A percentile compares a stretch with the other conserved stretches of the same genome.
Conservation (phyloP, 176 grass and related monocot genomes). For the Musa acuminata region DNA sequence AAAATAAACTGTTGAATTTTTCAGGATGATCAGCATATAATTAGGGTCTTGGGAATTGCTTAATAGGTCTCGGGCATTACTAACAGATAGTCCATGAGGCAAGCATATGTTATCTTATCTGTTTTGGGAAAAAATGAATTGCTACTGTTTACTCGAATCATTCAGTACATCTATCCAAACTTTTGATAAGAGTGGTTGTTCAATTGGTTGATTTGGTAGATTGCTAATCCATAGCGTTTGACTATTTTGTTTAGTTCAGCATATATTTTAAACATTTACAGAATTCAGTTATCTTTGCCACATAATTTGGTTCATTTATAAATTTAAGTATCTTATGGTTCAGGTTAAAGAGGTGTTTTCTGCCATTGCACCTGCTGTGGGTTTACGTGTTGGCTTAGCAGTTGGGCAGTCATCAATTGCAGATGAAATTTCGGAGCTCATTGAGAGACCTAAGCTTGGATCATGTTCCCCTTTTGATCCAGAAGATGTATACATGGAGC, state of each 20-base stretch:
- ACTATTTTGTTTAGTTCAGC: background rate
- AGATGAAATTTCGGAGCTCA: slow-evolving; percentile 67
- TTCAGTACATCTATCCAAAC: background rate
- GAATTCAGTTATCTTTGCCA: background rate
- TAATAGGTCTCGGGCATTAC: no score
- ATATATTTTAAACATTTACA: background rate
- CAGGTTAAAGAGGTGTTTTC: slow-evolving; percentile 96
- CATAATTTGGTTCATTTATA: background rate
- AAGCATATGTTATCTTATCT: no score
- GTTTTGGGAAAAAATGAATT: no score
- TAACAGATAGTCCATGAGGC: no score
- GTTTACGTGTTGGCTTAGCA: slow-evolving; percentile 67
- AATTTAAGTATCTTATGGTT: slow-evolving; percentile 12
- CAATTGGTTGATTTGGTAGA: no score
- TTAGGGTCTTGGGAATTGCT: no score
- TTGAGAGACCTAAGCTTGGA: slow-evolving; percentile 49
- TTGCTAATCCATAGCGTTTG: no score
- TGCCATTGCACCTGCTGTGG: slow-evolving; percentile 67
- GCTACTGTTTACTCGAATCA: no score
- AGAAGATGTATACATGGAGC: slow-evolving; percentile 64
- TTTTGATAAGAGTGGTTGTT: background rate
- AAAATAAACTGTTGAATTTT: no score
- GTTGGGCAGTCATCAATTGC: slow-evolving; percentile 83
- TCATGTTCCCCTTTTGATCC: slow-evolving; percentile 52
- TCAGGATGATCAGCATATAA: no score